Evolutionary conservation across 192 early-diverging fungal species (phyloP), one percentile per base, ranked within the genome.

Genomic region (Haplosporangium gracile): DNA sequence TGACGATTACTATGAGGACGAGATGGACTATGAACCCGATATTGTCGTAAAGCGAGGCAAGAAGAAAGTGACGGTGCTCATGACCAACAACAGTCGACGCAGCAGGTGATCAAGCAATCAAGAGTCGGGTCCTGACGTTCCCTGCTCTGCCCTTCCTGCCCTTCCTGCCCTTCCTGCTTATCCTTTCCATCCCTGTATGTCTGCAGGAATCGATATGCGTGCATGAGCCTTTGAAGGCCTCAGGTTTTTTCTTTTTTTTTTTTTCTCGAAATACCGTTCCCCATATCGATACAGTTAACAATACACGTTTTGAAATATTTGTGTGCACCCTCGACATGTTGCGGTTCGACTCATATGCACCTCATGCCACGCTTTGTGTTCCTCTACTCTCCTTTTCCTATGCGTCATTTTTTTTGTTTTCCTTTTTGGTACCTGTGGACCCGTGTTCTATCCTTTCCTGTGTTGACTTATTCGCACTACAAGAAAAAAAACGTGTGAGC

Each of bases 31-130:
- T 55, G 89, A 89, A 32, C 79, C 82, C n/a, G 79, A 83, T 7
- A 72, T 89, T n/a, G 85, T 88, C 22, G 76, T 83, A 8, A 89
- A 89, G 77, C 86, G 87, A 42, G 89, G 89, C 75, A 89, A 89
- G 77, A 89, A 89, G 76, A 89, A 89, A 38, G 68, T 89, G 49
- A 72, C 85, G 4, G 68, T 89, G 7, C 73, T 89, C 20, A 88
- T 87, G 76, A 78, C 89, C 1, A 89, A 81, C 53, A 86, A 80
- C 72, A 82, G 88, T 68, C 78, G 84, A 65, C 80, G 88, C 47
- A 63, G 32, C 74, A 75, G 74, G 74, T 57, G 74, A 75, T 53
- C 72, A 74, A 71, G 38, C 22, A 42, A 22, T 26, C 26, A 29
- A 65, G 60, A 65, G 29, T 65, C 60, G 60, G 60, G 60, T 42